These are phyloP conservation scores for Candida ficus DNA, from an alignment of 805 yeast genomes.

Conservation along the genomic window DNA sequence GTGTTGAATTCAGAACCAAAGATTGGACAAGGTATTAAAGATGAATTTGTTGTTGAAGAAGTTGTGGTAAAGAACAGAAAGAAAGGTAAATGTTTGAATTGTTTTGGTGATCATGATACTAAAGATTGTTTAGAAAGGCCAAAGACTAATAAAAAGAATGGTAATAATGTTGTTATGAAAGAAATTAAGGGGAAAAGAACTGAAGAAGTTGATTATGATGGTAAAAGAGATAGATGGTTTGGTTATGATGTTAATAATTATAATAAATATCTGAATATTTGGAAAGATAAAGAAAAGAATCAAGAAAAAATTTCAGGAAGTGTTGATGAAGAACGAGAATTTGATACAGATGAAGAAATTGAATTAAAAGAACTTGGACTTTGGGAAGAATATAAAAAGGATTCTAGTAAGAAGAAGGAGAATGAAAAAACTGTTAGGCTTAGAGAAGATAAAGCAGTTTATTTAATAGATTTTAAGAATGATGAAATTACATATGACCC, in stretches of 20 bases:
- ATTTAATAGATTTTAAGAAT: conserved; percentile 45
- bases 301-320: too few relatives aligned
- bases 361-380: conserved; percentile 38
- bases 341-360: conserved; percentile 39
- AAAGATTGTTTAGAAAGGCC: conserved; percentile 60
- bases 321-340: conserved; percentile 5
- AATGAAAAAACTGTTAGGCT: conserved; percentile 50
- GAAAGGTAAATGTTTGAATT: conserved; percentile 47
- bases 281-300: conserved; percentile 36
- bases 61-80: conserved; percentile 9
- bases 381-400: conserved; percentile 16
- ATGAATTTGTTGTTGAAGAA: conserved; percentile 30
- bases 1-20: conserved; percentile 43
- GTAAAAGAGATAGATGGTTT: conserved; percentile 39
- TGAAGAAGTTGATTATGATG: conserved; percentile 25
- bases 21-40: conserved; percentile 52
- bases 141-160: conserved; percentile 27
- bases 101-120: conserved; percentile 49
- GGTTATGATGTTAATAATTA: conserved; percentile 69
- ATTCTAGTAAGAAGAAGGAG: conserved; percentile 27
- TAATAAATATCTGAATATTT: conserved; percentile 40
- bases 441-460: conserved; percentile 72
- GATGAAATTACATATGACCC: conserved; percentile 46
- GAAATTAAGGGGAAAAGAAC: conserved; percentile 14
- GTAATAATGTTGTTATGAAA: conserved; percentile 5